Evolutionary conservation across 1,284 basidiomycete genomes (phyloP).

Genomic region (Meira miltonrushii): DNA sequence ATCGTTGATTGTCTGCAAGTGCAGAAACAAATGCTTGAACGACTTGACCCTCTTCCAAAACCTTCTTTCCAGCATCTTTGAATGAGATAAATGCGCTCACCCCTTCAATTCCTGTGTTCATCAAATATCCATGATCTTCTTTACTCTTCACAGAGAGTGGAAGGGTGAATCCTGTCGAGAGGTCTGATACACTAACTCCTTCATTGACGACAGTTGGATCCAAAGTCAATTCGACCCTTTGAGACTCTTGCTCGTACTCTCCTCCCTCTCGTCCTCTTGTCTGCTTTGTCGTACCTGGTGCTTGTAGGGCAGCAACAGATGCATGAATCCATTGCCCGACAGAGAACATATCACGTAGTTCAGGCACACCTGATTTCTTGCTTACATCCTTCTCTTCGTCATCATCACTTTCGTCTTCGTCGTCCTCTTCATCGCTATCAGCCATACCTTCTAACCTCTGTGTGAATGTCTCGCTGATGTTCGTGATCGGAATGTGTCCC

Average conservation of each 20-base stretch:
- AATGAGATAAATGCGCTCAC: conserved; percentile 48
- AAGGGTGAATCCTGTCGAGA: conserved; percentile 56
- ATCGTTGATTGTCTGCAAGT: conserved; percentile 49
- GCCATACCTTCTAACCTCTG: conserved; percentile 56
- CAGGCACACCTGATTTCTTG: conserved; percentile 29
- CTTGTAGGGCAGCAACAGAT: conserved; percentile 66
- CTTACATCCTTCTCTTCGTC: conserved; percentile 13
- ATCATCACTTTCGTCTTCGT: conserved; percentile 21
- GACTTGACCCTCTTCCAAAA: conserved; percentile 51
- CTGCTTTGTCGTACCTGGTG: conserved; percentile 60
- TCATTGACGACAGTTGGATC: conserved; percentile 79
- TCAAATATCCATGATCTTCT: conserved; percentile 90
- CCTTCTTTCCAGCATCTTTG: conserved; percentile 23
- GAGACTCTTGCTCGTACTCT: conserved; percentile 45
- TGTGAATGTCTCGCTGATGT: conserved; percentile 81
- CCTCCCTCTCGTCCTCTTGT: conserved; percentile 53
- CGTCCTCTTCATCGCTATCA: conserved; percentile 59
- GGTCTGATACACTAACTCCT: conserved; percentile 72
- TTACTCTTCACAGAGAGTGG: conserved; percentile 60
- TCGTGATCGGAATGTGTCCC: conserved; percentile 90
- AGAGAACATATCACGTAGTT: conserved; percentile 64
- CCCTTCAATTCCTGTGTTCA: conserved; percentile 66
- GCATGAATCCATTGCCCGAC: conserved; percentile 81
- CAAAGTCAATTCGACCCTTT: conserved; percentile 74
- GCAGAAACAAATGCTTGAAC: conserved; percentile 46